A percentile compares a stretch with the other conserved stretches of the same genome.
Evolutionary conservation across 768 basidiomycete genomes (phyloP).

Genomic region (Gelatoporia subvermispora): DNA sequence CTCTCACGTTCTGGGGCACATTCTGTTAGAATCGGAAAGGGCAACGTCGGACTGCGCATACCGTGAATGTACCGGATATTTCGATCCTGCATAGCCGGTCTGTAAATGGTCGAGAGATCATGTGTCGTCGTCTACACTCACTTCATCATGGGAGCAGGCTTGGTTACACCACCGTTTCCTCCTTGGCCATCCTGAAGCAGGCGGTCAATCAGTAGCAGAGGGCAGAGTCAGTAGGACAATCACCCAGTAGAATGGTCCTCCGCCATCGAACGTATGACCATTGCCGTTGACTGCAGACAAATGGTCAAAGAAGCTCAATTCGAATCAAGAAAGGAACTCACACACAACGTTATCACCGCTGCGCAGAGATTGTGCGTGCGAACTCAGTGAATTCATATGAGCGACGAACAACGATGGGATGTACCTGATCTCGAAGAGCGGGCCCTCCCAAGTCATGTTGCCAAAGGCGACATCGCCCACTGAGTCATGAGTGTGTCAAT

Average conservation of each 20-base stretch:
- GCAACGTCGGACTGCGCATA: conserved; percentile 8
- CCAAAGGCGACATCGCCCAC: conserved; percentile 58
- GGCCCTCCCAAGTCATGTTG: conserved; percentile 46
- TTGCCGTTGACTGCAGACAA: conserved; percentile 33
- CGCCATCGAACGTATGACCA: conserved; percentile 35
- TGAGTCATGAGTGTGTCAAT: conserved; percentile 19
- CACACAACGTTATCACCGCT: conserved; percentile 48
- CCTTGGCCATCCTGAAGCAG: conserved; percentile 23
- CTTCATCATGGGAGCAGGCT: conserved; percentile 37
- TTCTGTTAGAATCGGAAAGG: not conserved
- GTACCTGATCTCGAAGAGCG: conserved; percentile 48
- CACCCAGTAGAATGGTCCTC: conserved; percentile 42
- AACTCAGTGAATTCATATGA: not conserved
- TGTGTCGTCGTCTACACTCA: conserved; percentile 10
- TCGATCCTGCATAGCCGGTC: conserved; percentile 23
- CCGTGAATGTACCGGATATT: conserved; percentile 36
- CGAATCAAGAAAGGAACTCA: conserved; percentile 20
- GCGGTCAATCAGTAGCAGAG: no score
- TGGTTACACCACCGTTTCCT: conserved; percentile 26
- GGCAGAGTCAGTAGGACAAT: not conserved
- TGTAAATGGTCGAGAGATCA: not conserved
- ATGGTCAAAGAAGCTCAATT: not conserved
- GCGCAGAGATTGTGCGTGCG: not conserved
- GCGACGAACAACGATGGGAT: not conserved
- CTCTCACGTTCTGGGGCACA: conserved; percentile 26